phyloP scores from a whole-genome alignment of 1,139 yeast genomes.

The Blastobotrys indianensis region DNA sequence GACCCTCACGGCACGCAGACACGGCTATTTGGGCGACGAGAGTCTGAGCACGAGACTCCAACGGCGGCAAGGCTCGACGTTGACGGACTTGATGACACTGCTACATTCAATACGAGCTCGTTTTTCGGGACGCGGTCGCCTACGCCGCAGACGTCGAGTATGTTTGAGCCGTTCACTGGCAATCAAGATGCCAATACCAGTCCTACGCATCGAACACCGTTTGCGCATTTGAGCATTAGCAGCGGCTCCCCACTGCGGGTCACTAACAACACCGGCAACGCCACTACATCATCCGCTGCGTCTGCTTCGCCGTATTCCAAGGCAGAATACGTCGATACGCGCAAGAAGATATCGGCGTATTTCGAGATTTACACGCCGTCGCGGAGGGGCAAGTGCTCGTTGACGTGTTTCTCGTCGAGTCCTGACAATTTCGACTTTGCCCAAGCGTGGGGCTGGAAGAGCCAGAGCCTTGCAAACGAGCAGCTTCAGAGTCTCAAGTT shows the following conservation, averaged over 20 bases:
- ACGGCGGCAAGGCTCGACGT: not conserved
- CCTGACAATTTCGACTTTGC: constrained; percentile 47
- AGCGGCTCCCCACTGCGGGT: not conserved
- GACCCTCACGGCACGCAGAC: too few relatives aligned
- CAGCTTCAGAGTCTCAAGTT: constrained; percentile 42
- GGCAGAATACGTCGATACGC: constrained; percentile 34
- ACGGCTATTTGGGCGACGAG: too few relatives aligned
- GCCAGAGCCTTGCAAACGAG: constrained; percentile 45
- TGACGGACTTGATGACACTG: not conserved
- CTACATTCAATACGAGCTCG: not conserved
- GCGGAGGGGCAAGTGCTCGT: constrained; percentile 38
- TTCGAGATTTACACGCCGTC: constrained; percentile 50
- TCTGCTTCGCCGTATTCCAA: not conserved
- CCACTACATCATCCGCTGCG: not conserved
- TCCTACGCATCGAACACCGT: too few relatives aligned
- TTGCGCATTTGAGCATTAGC: not conserved
- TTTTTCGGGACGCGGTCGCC: not conserved
- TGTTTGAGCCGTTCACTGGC: not conserved
- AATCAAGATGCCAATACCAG: not conserved
- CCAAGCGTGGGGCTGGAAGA: constrained; percentile 55
- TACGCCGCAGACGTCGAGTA: not conserved
- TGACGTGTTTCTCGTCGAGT: constrained; percentile 46
- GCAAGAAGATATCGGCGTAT: constrained; percentile 43
- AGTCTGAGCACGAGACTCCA: too few relatives aligned
- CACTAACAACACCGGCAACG: not conserved